Conservation (phyloP, 106 monocot genomes). For the Phalaenopsis aphrodite region DNA sequence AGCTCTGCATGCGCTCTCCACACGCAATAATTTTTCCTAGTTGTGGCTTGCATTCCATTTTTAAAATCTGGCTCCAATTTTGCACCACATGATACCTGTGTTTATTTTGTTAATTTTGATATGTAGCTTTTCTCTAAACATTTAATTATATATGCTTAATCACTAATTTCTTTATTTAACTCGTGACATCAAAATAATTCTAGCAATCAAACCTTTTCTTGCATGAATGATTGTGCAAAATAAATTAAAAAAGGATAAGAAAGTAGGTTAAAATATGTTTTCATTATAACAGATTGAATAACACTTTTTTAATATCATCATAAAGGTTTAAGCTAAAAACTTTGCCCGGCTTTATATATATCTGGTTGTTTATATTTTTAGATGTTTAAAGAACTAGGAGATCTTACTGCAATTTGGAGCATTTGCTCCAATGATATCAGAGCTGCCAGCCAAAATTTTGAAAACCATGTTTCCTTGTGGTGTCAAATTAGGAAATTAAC, state of each 20-base stretch:
- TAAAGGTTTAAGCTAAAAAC: neutral
- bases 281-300: neutral
- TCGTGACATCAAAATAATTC: neutral
- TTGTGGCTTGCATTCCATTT: neutral
- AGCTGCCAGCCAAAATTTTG: neutral
- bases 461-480: neutral
- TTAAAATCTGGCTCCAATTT: neutral
- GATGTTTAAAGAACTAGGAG: neutral
- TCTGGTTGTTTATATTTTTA: neutral
- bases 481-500: neutral
- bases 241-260: neutral
- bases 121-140: neutral
- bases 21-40: neutral
- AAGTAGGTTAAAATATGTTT: neutral
- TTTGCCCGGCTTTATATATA: neutral
- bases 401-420: neutral
- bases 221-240: neutral
- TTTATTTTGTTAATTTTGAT: neutral
- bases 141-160: neutral
- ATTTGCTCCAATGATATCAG: neutral
- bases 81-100: neutral
- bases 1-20: too few species aligned
- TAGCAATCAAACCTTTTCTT: neutral
- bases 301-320: neutral
- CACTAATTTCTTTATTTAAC: neutral